Conservation (phyloP, 345 rosid genomes). For the Salix viminalis region DNA sequence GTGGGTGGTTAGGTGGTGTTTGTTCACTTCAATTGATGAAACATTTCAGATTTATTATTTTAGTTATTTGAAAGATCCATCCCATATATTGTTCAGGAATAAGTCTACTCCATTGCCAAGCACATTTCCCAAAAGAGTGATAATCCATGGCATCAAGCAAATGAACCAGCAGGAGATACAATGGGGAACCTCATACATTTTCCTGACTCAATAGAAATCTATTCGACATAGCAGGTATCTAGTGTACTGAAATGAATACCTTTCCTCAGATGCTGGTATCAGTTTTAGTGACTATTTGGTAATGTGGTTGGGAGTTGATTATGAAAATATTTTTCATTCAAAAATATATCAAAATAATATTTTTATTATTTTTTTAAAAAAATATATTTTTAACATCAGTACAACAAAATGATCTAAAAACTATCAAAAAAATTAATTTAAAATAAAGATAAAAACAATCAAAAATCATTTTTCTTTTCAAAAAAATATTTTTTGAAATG, state of each 20-base stretch:
- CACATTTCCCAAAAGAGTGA: constrained; percentile 46
- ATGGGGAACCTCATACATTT: constrained; percentile 64
- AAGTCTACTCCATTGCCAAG: constrained; percentile 22
- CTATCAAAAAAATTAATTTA: no score
- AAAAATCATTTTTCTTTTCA: no score
- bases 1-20: neutral
- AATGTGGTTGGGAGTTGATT: accelerated
- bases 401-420: no score
- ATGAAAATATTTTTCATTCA: no score
- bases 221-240: constrained; percentile 68
- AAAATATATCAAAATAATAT: no score
- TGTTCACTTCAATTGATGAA: neutral
- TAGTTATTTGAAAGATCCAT: neutral
- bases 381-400: no score
- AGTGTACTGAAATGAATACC: neutral
- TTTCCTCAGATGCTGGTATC: neutral
- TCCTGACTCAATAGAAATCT: constrained; percentile 69
- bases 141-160: constrained; percentile 67
- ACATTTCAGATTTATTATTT: neutral
- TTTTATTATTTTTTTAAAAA: no score
- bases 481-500: no score
- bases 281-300: neutral
- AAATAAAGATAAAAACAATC: no score
- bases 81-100: constrained; percentile 34
- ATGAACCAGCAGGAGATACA: constrained; percentile 30